Evolutionary conservation across 495 filamentous ascomycete species (phyloP).

Genomic region (Podospora anserina): DNA sequence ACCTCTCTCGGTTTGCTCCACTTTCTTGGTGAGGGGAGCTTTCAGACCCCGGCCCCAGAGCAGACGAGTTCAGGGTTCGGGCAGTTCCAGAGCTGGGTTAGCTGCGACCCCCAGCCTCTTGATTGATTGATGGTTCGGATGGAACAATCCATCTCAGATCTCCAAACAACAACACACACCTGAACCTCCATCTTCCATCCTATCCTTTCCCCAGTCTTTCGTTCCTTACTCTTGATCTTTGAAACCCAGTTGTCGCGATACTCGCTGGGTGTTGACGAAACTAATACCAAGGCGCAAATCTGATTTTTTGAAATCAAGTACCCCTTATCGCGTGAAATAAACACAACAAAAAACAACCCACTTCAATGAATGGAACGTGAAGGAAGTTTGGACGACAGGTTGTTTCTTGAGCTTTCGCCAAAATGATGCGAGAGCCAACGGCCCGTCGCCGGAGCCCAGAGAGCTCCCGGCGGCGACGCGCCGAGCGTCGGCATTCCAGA

Average conservation of each 20-base stretch:
- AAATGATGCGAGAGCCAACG: conserved; percentile 42
- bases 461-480: conserved; percentile 48
- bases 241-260: not conserved
- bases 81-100: not conserved
- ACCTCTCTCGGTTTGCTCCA: not conserved
- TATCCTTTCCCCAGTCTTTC: not conserved
- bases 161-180: not conserved
- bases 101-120: not conserved
- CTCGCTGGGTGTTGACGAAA: not conserved
- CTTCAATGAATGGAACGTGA: conserved; percentile 30
- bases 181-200: not conserved
- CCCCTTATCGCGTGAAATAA: conserved; percentile 16
- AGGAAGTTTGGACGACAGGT: conserved; percentile 6
- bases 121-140: not conserved
- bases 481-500: conserved; percentile 44
- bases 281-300: not conserved
- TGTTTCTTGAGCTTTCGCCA: conserved; percentile 19
- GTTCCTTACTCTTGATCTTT: not conserved
- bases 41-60: not conserved
- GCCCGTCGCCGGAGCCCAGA: conserved; percentile 48
- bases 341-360: conserved; percentile 7
- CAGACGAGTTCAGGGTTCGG: not conserved
- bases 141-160: not conserved
- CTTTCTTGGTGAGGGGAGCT: not conserved
- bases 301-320: not conserved